These are phyloP conservation scores for Scopulariopsis brevicaulis DNA, from an alignment of 2,329 filamentous ascomycete genomes.

Conservation along the genomic window DNA sequence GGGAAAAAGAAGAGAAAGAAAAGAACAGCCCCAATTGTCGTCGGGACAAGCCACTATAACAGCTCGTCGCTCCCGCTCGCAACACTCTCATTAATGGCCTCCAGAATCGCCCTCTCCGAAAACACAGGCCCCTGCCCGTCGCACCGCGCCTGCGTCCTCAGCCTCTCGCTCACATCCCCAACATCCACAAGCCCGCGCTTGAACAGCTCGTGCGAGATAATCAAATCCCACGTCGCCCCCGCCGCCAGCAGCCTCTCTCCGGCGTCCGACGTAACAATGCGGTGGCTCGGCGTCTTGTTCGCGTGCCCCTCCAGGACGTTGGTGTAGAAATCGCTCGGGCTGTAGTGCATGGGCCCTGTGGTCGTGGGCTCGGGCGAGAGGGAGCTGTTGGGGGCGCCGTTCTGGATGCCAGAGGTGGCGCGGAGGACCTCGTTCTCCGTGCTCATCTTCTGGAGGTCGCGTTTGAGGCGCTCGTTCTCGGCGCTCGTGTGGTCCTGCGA, in stretches of 20 bases:
- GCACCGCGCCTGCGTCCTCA: conserved; percentile 67
- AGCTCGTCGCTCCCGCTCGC: conserved; percentile 70
- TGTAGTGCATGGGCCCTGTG: conserved; percentile 60
- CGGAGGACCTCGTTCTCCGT: conserved; percentile 91
- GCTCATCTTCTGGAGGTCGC: conserved; percentile 69
- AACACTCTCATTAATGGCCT: conserved; percentile 69
- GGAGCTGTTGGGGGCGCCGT: conserved; percentile 15
- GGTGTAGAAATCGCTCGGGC: conserved; percentile 60
- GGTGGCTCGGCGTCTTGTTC: conserved; percentile 54
- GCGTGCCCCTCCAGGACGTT: conserved; percentile 49
- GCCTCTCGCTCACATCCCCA: conserved; percentile 63
- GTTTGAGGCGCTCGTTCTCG: conserved; percentile 80
- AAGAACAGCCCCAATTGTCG: not conserved
- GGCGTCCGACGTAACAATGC: conserved; percentile 53
- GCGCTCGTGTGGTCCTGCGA: conserved; percentile 60
- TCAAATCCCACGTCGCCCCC: conserved; percentile 79
- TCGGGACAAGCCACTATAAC: conserved; percentile 21
- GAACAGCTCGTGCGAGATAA: conserved; percentile 70
- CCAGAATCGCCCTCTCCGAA: conserved; percentile 60
- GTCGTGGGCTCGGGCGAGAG: conserved; percentile 35
- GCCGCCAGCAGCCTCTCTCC: conserved; percentile 63
- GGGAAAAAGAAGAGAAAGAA: not conserved
- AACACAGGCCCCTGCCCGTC: conserved; percentile 86
- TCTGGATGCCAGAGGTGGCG: conserved; percentile 47
- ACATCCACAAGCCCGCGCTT: conserved; percentile 71